Percentiles rank a stretch among this genome's conserved stretches.
Conservation (phyloP, 257 asterid species). For the Petrea volubilis region DNA sequence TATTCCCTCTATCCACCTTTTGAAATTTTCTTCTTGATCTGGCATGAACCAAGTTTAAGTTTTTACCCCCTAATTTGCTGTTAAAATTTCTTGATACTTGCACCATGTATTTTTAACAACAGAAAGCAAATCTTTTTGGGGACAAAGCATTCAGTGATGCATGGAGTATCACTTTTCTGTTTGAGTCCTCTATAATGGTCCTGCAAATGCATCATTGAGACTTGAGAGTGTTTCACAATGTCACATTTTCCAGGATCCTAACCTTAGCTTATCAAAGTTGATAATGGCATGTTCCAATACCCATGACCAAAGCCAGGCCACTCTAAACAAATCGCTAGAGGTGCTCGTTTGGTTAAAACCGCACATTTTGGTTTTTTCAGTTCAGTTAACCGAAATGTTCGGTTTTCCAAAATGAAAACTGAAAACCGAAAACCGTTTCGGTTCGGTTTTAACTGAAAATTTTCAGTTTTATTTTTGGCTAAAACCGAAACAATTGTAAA, state of each 20-base stretch:
- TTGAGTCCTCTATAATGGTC: no score
- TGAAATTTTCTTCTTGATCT: not conserved
- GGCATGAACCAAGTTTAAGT: not conserved
- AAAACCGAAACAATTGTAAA: no score
- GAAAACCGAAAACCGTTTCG: no score
- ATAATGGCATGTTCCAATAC: not conserved
- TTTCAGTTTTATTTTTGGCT: no score
- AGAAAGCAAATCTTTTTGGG: conserved; percentile 2
- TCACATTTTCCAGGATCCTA: not conserved
- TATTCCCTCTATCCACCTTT: not conserved
- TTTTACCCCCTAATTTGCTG: not conserved
- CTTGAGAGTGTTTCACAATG: not conserved
- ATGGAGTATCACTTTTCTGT: no score
- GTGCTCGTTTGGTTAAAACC: no score
- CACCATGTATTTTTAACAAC: not conserved
- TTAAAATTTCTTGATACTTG: not conserved
- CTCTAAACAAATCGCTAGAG: not conserved
- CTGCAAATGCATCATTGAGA: no score
- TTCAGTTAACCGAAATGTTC: no score
- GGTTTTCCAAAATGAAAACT: no score
- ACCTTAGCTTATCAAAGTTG: not conserved
- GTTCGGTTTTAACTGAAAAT: no score
- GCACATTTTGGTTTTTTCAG: no score
- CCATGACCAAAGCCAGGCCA: not conserved
- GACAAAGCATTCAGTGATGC: not conserved